Evolutionary conservation across 768 basidiomycete genomes (phyloP), one percentile per base, ranked within the genome.

Genomic region (Tylopilus intermedius): DNA sequence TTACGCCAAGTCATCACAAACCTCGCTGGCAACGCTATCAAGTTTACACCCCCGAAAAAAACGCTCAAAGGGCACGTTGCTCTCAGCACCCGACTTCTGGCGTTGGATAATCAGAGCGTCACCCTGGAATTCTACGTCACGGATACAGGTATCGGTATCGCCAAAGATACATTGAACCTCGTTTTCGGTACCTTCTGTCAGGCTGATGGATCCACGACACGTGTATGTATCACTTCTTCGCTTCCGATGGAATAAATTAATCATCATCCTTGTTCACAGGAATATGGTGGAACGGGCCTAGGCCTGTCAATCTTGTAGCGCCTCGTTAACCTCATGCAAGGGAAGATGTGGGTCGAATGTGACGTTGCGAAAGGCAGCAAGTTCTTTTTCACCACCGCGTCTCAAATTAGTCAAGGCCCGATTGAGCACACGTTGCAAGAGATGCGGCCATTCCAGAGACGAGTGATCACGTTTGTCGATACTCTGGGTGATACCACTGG

Each of bases 101-200:
- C 85, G 5, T 69, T 86, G 56, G 90, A 93, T 55, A 87, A 91
- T 56, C 79, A 85, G 66, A 86, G 81, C 53, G 94, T 98, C 18
- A 18, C 18, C 18, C 18, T 18, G 18, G 18, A 18, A 18, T 18
- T 18, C 18, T 18, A 18, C 18, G 18, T 18, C 22, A 87, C 88
- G 48, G 96, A 99, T 66, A 97, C 94, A 1, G 96, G 96, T 51
- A 99, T 99, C 62, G 96, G 96, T 48, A 99, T 99, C 67, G 93
- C 95, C 51, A 93, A 94, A 67, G 96, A 98, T 70, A 98, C 98
- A 75, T 74, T 98, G 59, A 95, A 94, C 65, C 76, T 98, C 64
- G 98, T 98, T 67, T 99, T 98, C 72, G 96, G 98, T 66, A 98
- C 96, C 2, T 98, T 99, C 73, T 92, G 91, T 60, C 96, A 98